Evolutionary conservation across 352 stramenopile genomes (phyloP), one percentile per base, ranked within the genome.

Genomic region (Thalassiosira hispida): DNA sequence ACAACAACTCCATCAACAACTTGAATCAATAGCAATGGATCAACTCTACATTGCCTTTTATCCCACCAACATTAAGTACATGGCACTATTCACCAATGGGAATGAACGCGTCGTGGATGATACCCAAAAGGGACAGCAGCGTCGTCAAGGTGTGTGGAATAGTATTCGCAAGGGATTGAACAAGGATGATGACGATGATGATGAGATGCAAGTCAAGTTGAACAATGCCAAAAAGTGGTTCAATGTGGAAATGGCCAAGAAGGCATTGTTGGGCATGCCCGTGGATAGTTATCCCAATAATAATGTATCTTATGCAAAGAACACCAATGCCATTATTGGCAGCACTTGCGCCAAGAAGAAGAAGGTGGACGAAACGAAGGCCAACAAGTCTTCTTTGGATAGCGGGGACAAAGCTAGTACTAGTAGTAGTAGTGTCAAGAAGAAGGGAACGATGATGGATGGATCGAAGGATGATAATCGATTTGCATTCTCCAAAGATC

Each of bases 11-110:
- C 61, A 86, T 67, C 31, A 64, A 25, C 60, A 90, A 63, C 72
- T 93, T 0, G 68, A 86, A 23, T 66, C 74, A 65, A 84, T 92
- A 57, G 81, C 74, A n/a, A 74, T 91, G 70, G 85, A 93, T 81
- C 79, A 90, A 74, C 69, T 90, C 1, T 94, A 94, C 42, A 77
- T 93, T n/a, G 86, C 84, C 3, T 85, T 89, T 70, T 90, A 84
- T 75, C 85, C 85, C 3, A 77, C 87, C 12, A 68, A 89, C 70
- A 68, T 77, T 18, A 92, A 90, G 52, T 93, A 92, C 47, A 85
- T 90, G 52, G 66, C 87, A 27, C 63, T 93, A 20, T 93, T 90
- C 69, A 56, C 59, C 18, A 77, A 83, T 65, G 79, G 77, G 42
- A 81, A 51, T 27, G 33, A 56, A 22, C 47, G 66, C 35, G 49